A percentile compares a stretch with the other conserved stretches of the same genome.
Conservation (phyloP, 306 rosid species). For the Biancaea sappan region DNA sequence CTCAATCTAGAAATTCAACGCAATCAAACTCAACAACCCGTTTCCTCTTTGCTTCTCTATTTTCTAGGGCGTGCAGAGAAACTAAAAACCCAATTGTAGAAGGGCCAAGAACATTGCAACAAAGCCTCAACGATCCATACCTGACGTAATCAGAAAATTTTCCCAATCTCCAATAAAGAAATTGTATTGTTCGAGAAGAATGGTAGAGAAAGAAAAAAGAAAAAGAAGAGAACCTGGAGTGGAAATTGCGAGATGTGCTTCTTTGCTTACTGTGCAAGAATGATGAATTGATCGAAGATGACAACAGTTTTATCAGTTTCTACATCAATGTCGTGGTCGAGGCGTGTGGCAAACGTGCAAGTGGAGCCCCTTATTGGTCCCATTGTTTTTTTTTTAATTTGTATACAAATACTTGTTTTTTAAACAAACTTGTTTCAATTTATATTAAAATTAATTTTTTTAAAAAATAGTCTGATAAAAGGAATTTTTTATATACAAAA, state of each 20-base stretch:
- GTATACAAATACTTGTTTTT: too few species aligned
- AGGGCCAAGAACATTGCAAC: not conserved
- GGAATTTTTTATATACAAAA: too few species aligned
- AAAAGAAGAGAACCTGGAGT: slow-evolving; percentile 25
- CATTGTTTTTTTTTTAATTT: not conserved
- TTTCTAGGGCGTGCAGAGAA: not conserved
- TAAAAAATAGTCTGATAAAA: too few species aligned
- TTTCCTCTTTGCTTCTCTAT: not conserved
- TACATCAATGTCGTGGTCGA: slow-evolving; percentile 28
- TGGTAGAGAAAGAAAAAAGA: not conserved
- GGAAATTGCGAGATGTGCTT: slow-evolving; percentile 5
- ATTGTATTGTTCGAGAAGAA: not conserved
- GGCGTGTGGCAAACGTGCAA: not conserved
- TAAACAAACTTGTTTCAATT: too few species aligned
- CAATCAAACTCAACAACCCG: not conserved
- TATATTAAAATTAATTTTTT: too few species aligned
- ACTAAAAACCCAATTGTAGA: not conserved
- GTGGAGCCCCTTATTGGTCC: not conserved
- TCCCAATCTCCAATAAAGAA: slow-evolving; percentile 13
- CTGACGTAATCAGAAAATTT: slow-evolving; percentile 23
- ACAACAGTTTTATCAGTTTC: slow-evolving; percentile 16
- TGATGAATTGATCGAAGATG: not conserved
- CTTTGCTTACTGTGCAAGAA: slow-evolving; percentile 28
- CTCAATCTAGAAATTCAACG: not conserved
- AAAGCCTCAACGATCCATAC: not conserved